Evolutionary conservation across 2,329 filamentous ascomycete species (phyloP).

Genomic region (Onygena corvina): DNA sequence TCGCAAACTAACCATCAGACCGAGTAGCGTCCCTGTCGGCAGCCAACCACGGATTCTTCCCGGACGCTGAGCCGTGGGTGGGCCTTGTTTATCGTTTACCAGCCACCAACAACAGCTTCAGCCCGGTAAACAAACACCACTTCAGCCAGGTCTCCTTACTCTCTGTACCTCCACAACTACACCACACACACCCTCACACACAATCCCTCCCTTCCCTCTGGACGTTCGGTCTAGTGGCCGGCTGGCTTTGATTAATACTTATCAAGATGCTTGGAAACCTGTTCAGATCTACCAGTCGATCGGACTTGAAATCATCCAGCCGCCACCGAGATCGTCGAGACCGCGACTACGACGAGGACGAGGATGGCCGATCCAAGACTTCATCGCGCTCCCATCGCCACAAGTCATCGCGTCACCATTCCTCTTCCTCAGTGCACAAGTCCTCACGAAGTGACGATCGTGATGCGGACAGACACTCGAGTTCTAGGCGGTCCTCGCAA

Average conservation of each 20-base stretch:
- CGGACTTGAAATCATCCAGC: constrained; percentile 14
- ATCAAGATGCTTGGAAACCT: constrained; percentile 11
- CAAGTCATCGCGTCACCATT: constrained; percentile 13
- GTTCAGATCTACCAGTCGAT: constrained; percentile 9
- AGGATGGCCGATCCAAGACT: constrained; percentile 24
- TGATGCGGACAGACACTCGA: constrained; percentile 30
- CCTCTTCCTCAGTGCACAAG: constrained; percentile 28
- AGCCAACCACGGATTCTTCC: constrained; percentile 6
- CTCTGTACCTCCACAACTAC: neutral
- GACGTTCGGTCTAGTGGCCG: constrained; percentile 1
- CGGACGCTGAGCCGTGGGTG: constrained; percentile 6
- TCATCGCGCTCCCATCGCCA: constrained; percentile 15
- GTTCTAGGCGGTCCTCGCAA: constrained; percentile 20
- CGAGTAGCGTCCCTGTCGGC: neutral
- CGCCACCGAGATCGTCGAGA: constrained; percentile 13
- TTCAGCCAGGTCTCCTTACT: neutral
- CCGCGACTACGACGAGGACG: constrained; percentile 23
- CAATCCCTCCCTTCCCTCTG: neutral
- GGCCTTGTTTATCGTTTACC: constrained; percentile 4
- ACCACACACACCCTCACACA: neutral
- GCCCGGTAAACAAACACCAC: constrained; percentile 3
- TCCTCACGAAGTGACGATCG: constrained; percentile 38
- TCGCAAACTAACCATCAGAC: too few species aligned
- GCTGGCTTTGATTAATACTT: neutral
- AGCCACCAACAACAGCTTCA: constrained; percentile 5